Percentiles rank a stretch among this genome's conserved stretches.
These are phyloP conservation scores for Scleroderma citrinum DNA, from an alignment of 768 basidiomycete species.

Conservation along the genomic window DNA sequence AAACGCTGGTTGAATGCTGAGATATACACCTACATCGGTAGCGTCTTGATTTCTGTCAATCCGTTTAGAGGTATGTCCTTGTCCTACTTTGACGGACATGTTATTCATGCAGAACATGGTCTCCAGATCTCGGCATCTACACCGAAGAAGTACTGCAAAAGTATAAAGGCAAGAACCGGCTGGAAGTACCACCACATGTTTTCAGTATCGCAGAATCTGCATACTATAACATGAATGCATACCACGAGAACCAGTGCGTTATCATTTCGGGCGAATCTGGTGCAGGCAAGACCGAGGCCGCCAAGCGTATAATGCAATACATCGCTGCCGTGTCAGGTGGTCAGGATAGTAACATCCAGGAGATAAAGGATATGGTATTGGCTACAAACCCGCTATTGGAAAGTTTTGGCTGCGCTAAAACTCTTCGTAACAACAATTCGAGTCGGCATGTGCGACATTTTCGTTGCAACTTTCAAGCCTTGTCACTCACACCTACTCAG, in stretches of 20 bases:
- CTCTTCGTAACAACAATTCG: conserved; percentile 96
- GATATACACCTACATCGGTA: conserved; percentile 99
- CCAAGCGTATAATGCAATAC: conserved; percentile 99
- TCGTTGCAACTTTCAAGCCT: neutral
- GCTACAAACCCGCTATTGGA: conserved; percentile 97
- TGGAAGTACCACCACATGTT: conserved; percentile 97
- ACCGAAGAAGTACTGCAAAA: conserved; percentile 79
- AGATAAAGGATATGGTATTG: conserved; percentile 99
- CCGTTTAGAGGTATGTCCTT: conserved; percentile 75
- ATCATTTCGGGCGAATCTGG: conserved; percentile 99
- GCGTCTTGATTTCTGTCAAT: conserved; percentile 98
- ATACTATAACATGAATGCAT: conserved; percentile 99
- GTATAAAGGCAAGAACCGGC: conserved; percentile 94
- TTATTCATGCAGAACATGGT: conserved; percentile 5
- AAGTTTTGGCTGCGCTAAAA: conserved; percentile 99
- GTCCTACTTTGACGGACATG: neutral
- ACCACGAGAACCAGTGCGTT: conserved; percentile 99
- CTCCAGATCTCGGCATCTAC: conserved; percentile 91
- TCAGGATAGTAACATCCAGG: conserved; percentile 85
- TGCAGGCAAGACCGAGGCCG: conserved; percentile 98
- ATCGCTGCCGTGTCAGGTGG: conserved; percentile 94
- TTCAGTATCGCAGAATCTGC: conserved; percentile 95
- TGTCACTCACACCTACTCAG: conserved; percentile 34
- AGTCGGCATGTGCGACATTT: conserved; percentile 84
- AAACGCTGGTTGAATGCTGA: conserved; percentile 93